Evolutionary conservation across 768 basidiomycete genomes (phyloP), one percentile per base, ranked within the genome.

Genomic region (Cystofilobasidium bisporidii): DNA sequence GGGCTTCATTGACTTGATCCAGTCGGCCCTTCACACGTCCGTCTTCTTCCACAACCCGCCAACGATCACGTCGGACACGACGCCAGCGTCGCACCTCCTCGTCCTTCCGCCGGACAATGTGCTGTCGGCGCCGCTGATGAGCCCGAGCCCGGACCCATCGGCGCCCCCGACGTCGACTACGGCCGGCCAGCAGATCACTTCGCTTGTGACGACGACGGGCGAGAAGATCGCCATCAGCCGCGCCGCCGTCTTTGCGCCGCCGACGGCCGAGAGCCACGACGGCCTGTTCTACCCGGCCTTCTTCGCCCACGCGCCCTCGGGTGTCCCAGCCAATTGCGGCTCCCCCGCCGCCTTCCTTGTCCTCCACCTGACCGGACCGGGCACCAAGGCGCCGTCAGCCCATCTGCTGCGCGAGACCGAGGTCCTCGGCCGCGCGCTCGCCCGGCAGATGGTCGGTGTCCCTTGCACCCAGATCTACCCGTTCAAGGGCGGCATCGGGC

Each of bases 391-490:
- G 5, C 66, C 59, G 0, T 28, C 53, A 14, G 24, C 60, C 10
- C 26, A 22, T 8, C 20, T 67, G 18, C 33, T 67, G 53, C 48
- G 78, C n/a, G 83, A 87, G 45, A 77, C 89, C 22, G 79, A 79
- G 38, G 80, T 81, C 50, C 79, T 94, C 18, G 85, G 87, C 71
- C 84, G 88, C 28, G 83, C 86, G 2, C 70, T 94, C n/a, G 87
- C 86, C 14, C 82, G 90, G 48, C 92, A 94, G 77, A 86, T 91
- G 61, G 84, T 85, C 26, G 92, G 91, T 3, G 86, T 92, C 74
- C 84, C 88, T 32, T 89, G 89, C 0, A 77, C 77, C 20, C 61
- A 41, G 0, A 61, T 74, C 36, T 65, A 47, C 14, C 18, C 67
- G 17, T 79, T 79, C 0, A 79, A 91, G 24, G 76, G 73, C n/a